A percentile compares a stretch with the other conserved stretches of the same genome.
Conservation (phyloP, 805 yeast species). For the Cyberlindnera misumaiensis region DNA sequence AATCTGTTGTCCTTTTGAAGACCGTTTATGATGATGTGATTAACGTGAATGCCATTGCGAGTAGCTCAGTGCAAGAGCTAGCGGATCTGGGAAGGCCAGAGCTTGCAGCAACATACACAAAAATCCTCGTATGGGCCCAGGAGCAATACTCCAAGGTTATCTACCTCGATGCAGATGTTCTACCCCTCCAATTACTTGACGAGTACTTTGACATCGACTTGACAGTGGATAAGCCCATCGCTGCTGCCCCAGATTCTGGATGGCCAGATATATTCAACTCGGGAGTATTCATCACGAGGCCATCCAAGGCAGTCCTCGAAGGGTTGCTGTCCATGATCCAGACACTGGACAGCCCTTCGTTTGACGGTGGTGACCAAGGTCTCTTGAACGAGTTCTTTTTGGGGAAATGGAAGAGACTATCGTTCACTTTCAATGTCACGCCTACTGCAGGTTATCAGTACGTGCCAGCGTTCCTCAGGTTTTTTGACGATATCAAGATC, state of each 20-base stretch:
- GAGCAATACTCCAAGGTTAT: constrained; percentile 36
- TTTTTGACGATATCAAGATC: constrained; percentile 34
- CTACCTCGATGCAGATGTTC: constrained; percentile 59
- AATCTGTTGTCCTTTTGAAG: constrained; percentile 3
- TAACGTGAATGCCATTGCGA: constrained; percentile 18
- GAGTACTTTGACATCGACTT: constrained; percentile 19
- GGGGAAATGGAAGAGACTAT: constrained; percentile 57
- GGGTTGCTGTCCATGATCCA: constrained; percentile 28
- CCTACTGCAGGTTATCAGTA: constrained; percentile 59
- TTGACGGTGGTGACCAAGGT: constrained; percentile 90
- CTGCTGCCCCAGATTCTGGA: constrained; percentile 63
- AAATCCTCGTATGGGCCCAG: constrained; percentile 42
- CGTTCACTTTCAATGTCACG: constrained; percentile 82
- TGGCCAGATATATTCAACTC: constrained; percentile 84
- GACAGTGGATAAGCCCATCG: constrained; percentile 16
- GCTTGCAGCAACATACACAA: constrained; percentile 40
- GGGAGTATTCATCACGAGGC: constrained; percentile 56
- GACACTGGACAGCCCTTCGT: constrained; percentile 29
- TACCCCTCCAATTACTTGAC: constrained; percentile 32
- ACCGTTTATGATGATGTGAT: constrained; percentile 24
- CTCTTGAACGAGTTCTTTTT: constrained; percentile 61
- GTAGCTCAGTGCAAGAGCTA: constrained; percentile 20
- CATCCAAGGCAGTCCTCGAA: constrained; percentile 35
- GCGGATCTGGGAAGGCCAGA: constrained; percentile 40
- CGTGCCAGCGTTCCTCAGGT: constrained; percentile 60